phyloP scores from a whole-genome alignment of 257 asterid species.

The Przewalskia tangutica region DNA sequence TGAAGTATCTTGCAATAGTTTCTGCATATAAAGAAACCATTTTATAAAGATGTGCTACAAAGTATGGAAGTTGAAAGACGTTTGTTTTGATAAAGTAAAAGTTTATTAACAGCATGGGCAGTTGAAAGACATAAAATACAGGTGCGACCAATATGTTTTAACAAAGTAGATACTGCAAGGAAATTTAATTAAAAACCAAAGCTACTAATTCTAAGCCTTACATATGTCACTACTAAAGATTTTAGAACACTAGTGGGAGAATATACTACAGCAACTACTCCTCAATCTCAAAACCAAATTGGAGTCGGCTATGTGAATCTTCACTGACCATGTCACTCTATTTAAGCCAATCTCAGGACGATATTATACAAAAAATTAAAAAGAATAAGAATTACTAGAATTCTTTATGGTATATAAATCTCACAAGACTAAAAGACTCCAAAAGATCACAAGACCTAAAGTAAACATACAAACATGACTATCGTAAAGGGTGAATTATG shows the following conservation, averaged over 20 bases:
- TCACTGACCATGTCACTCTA: neutral
- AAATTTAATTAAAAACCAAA: neutral
- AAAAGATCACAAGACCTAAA: neutral
- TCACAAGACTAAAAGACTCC: neutral
- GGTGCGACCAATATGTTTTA: too few species aligned
- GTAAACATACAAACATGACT: neutral
- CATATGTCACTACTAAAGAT: neutral
- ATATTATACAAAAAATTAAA: neutral
- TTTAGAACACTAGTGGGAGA: neutral
- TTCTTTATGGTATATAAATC: neutral
- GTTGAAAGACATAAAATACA: too few species aligned
- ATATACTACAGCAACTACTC: neutral
- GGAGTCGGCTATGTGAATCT: neutral
- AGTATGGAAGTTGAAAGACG: neutral
- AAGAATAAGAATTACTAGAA: neutral
- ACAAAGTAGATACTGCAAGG: neutral
- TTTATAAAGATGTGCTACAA: neutral
- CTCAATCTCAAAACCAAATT: neutral
- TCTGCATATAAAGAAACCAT: constrained; percentile 26
- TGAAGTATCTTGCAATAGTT: constrained; percentile 29
- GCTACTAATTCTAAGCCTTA: neutral
- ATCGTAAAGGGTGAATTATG: neutral
- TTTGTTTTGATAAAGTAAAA: too few species aligned
- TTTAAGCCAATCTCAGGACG: neutral
- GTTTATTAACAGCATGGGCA: too few species aligned